Evolutionary conservation across 2,329 filamentous ascomycete species (phyloP), one percentile per base, ranked within the genome.

Genomic region (Cladophialophora bantiana): DNA sequence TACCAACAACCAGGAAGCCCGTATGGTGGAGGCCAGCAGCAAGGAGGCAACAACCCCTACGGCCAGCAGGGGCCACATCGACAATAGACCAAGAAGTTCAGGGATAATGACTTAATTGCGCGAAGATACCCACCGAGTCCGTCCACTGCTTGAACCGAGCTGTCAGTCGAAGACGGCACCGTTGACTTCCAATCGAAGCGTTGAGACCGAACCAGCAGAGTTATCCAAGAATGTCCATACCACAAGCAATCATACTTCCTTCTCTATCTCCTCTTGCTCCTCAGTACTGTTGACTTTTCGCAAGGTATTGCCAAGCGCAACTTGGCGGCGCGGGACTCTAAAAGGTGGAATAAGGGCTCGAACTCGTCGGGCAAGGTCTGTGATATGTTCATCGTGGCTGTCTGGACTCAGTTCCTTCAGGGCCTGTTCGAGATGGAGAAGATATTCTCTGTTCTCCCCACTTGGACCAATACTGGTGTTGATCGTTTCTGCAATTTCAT

Each of bases 371-470:
- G 92, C 92, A 73, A 99, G 81, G 79, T 98, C 94, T 58, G 86
- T 89, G 61, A 99, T 85, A 83, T 99, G 94, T 68, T 85, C 85
- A 81, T 98, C 95, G 2, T 88, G 88, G 75, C 91, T 95, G 60
- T 92, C 91, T 1, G 86, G 81, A 69, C 91, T 90, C 71, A 98
- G 80, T 35, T 86, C 87, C 66, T 88, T 79, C 71, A 99, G 83
- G 6, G 92, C 92, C 65, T 83, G 82, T 76, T 97, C 92, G 52
- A 99, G 82, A 71, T 89, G 85, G 76, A 92, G 90, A 50, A 99
- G 83, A 79, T 99, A 99, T 75, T 98, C 94, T 66, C 85, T 88
- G 78, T 98, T 98, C 76, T 90, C 87, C 0, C 95, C 95, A 78
- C 93, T 97, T 31, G 94, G 92, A 0, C 95, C 95, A 48, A 83